phyloP scores from a whole-genome alignment of 2,329 filamentous ascomycete species.

The Aspergillus brunneoviolaceus region DNA sequence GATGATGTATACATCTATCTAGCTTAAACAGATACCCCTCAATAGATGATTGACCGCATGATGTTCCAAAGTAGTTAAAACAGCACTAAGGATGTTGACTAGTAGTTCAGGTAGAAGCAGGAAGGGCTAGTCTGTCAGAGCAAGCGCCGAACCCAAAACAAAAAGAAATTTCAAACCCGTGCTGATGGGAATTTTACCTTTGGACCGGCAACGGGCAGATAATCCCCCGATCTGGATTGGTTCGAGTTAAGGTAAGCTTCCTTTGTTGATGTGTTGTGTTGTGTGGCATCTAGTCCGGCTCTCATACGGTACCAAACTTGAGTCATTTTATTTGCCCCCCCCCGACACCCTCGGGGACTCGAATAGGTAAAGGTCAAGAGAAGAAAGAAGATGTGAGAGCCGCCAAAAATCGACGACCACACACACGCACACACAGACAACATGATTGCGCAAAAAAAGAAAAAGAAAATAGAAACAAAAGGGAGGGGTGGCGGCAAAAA shows the following conservation, averaged over 20 bases:
- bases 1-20: slow-evolving; percentile 4
- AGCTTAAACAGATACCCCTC: slow-evolving; percentile 6
- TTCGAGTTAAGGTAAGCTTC: slow-evolving; percentile 16
- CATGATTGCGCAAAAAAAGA: slow-evolving; percentile 6
- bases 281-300: neutral
- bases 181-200: neutral
- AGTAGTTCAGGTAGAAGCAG: neutral
- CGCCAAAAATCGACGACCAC: slow-evolving; percentile 2
- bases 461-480: neutral
- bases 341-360: slow-evolving; percentile 3
- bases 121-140: slow-evolving; percentile 12
- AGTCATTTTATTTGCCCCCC: neutral
- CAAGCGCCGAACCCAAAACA: slow-evolving; percentile 4
- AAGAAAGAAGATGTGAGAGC: neutral
- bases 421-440: neutral
- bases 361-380: neutral
- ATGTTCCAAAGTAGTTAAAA: neutral
- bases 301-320: slow-evolving; percentile 5
- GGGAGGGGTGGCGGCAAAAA: slow-evolving; percentile 10
- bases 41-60: slow-evolving; percentile 5
- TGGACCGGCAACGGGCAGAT: slow-evolving; percentile 11
- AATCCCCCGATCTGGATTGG: slow-evolving; percentile 17
- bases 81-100: neutral
- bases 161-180: slow-evolving; percentile 7
- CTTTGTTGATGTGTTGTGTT: slow-evolving; percentile 4